A percentile compares a stretch with the other conserved stretches of the same genome.
These are phyloP conservation scores for sorghum (Sorghum bicolor) DNA, from an alignment of 176 grass and related monocot genomes.

Conservation along the genomic window DNA sequence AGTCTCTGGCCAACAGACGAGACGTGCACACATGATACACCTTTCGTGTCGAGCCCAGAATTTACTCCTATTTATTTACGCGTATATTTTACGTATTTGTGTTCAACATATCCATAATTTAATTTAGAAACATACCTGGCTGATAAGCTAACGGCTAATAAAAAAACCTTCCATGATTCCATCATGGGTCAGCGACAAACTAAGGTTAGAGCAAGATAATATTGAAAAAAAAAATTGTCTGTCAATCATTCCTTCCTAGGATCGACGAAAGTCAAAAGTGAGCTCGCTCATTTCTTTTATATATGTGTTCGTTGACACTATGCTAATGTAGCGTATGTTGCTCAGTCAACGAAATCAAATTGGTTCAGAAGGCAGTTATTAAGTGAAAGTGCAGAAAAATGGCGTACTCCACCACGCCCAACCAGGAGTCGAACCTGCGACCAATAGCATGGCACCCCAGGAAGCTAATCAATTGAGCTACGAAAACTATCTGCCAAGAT, in stretches of 20 bases:
- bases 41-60: too few species aligned
- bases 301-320: neutral
- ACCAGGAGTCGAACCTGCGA: too few species aligned
- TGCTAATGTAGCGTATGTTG: neutral
- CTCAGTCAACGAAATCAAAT: neutral
- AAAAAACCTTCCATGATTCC: neutral
- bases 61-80: too few species aligned
- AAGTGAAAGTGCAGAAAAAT: neutral
- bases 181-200: neutral
- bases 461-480: too few species aligned
- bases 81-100: neutral
- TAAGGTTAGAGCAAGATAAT: neutral
- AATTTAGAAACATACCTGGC: neutral
- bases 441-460: too few species aligned
- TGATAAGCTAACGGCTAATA: neutral
- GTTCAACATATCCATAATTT: too few species aligned
- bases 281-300: neutral
- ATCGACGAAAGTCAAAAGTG: neutral
- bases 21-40: neutral
- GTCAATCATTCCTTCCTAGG: neutral
- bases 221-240: neutral
- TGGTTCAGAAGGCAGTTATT: neutral
- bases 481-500: too few species aligned
- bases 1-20: neutral
- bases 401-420: too few species aligned